Evolutionary conservation across 345 rosid species (phyloP).

Genomic region (Acer saccharum): DNA sequence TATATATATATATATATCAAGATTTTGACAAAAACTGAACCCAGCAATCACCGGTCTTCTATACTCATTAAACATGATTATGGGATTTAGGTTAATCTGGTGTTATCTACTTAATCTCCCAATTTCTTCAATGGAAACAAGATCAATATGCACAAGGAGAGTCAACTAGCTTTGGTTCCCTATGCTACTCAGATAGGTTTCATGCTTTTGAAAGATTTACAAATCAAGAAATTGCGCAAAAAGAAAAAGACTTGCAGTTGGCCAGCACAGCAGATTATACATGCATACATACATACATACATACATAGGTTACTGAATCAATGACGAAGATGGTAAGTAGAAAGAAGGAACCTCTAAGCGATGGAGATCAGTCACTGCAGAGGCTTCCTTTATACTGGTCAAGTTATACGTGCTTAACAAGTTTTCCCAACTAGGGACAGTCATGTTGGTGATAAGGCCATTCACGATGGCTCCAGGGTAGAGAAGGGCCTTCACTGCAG

Average conservation of each 20-base stretch:
- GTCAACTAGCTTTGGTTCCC: not conserved
- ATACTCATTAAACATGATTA: not conserved
- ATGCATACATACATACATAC: not conserved
- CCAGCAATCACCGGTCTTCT: not conserved
- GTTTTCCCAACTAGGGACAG: constrained; percentile 76
- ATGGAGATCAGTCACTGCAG: constrained; percentile 81
- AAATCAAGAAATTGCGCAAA: not conserved
- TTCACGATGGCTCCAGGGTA: constrained; percentile 79
- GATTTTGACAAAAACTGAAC: not conserved
- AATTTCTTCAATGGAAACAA: not conserved
- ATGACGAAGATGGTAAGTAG: constrained; percentile 11
- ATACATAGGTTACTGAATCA: not conserved
- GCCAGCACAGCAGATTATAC: not conserved
- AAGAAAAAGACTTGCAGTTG: not conserved
- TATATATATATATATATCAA: not conserved
- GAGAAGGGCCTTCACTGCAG: constrained; percentile 75
- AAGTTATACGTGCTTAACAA: constrained; percentile 68
- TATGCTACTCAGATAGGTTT: not conserved
- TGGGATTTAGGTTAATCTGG: not conserved
- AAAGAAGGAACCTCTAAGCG: constrained; percentile 72
- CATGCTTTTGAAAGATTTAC: not conserved
- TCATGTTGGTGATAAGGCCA: constrained; percentile 56
- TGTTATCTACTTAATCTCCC: not conserved
- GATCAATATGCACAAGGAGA: not conserved
- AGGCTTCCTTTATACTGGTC: constrained; percentile 67